These are phyloP conservation scores for Claviceps pusilla DNA, from an alignment of 2,329 filamentous ascomycete species.

Conservation along the genomic window DNA sequence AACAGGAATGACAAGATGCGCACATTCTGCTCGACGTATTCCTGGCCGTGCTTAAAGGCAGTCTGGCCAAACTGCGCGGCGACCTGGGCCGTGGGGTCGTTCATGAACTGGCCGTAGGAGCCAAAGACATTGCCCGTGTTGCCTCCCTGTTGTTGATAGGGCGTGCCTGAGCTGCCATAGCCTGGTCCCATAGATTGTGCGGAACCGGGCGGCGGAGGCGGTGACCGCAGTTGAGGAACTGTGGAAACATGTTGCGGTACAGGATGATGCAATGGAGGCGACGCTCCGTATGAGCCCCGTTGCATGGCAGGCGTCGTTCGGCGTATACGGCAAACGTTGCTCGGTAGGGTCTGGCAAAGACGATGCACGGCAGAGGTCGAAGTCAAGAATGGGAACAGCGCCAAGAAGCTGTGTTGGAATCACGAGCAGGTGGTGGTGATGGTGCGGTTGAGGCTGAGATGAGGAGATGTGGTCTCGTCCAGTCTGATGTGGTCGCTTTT, in stretches of 20 bases:
- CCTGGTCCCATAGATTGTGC: constrained; percentile 50
- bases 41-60: constrained; percentile 79
- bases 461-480: constrained; percentile 16
- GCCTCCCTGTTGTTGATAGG: constrained; percentile 53
- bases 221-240: constrained; percentile 90
- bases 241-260: constrained; percentile 97
- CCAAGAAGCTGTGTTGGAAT: background rate
- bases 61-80: constrained; percentile 88
- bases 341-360: too few species aligned
- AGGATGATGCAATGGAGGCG: constrained; percentile 88
- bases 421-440: background rate
- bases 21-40: constrained; percentile 93
- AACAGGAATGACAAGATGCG: constrained; percentile 14
- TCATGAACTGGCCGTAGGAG: constrained; percentile 85
- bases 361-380: too few species aligned
- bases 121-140: constrained; percentile 41
- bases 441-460: constrained; percentile 10
- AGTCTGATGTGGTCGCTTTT: constrained; percentile 14
- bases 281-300: constrained; percentile 69
- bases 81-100: constrained; percentile 86
- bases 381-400: too few species aligned
- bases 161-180: constrained; percentile 46
- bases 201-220: constrained; percentile 62
- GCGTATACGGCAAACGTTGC: too few species aligned
- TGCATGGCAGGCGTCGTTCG: constrained; percentile 47